Percentiles rank a stretch among this genome's conserved stretches.
phyloP scores from a whole-genome alignment of 2,329 filamentous ascomycete genomes.

The Microsporum ferrugineum region DNA sequence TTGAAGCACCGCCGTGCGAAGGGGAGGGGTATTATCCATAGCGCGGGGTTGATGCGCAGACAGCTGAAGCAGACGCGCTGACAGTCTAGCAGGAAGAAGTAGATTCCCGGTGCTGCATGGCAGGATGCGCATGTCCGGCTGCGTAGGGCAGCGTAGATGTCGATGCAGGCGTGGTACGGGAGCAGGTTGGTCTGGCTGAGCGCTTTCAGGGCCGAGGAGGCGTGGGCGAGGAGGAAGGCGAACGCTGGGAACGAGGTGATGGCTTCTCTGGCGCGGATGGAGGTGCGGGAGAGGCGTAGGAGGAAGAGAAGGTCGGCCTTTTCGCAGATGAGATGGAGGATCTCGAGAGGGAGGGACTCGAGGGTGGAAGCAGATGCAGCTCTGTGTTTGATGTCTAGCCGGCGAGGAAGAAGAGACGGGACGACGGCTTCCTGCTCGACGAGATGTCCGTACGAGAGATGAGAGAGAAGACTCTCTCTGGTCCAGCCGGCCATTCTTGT shows the following conservation, averaged over 20 bases:
- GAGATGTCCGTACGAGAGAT: not conserved
- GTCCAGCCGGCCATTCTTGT: not conserved
- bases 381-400: not conserved
- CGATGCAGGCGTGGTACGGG: not conserved
- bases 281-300: slow-evolving; percentile 21
- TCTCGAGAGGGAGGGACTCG: slow-evolving; percentile 16
- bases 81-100: slow-evolving; percentile 24
- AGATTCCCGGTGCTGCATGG: slow-evolving; percentile 17
- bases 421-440: not conserved
- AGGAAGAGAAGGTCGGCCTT: slow-evolving; percentile 18
- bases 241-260: slow-evolving; percentile 25
- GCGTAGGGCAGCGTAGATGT: not conserved
- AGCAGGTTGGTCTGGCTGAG: not conserved
- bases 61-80: slow-evolving; percentile 25
- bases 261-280: slow-evolving; percentile 18
- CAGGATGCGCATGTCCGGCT: not conserved
- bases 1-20: not conserved
- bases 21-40: not conserved
- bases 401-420: not conserved
- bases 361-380: not conserved
- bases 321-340: slow-evolving; percentile 21
- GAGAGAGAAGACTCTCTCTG: not conserved
- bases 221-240: slow-evolving; percentile 36
- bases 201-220: slow-evolving; percentile 18
- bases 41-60: slow-evolving; percentile 10